Evolutionary conservation across 108 stramenopile genomes (phyloP), one percentile per base, ranked within the genome.

Genomic region (Nitzschia sp.): DNA sequence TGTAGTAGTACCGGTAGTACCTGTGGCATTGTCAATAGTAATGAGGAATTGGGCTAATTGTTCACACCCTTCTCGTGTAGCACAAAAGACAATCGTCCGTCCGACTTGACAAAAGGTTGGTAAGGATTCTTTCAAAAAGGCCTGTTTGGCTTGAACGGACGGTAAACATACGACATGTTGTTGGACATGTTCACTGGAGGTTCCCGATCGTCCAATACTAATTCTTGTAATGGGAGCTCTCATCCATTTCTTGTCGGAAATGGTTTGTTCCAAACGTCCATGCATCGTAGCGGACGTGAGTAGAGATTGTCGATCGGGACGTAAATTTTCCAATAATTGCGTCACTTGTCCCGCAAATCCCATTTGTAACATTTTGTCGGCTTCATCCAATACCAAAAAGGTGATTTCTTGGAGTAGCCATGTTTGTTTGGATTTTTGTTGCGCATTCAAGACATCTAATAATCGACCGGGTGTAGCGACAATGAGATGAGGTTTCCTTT

Each of bases 401-500:
- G 81, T 81, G 34, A 88, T 80, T 23, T 70, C 61, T 21, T 31
- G 44, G 47, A 84, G 54, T 50, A 82, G 72, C 31, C 81, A 82
- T 3, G 74, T 68, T 38, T 80, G 78, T 57, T 81, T 85, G 41
- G 62, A 65, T 38, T 78, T 71, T 67, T 77, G 68, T 58, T 80
- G 69, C 16, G 63, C 48, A 32, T 48, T 61, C 30, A 98, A 77
- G 23, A 99, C 71, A 82, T 99, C 99, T 38, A 98, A 83, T 22
- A 99, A 79, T 32, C 99, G 77, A 8, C 98, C 99, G 2, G 99
- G 99, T 15, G 97, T 99, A 2, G 97, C 94, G 21, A 99, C 88
- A 0, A 99, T 76, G 0, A 98, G 41, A 19, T 69, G 68, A 17
- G 75, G 75, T 70, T 54, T 97, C 90, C 57, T 75, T 77, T 50